Evolutionary conservation across 306 rosid species (phyloP), one percentile per base, ranked within the genome.

Genomic region (Calophaca sinica): DNA sequence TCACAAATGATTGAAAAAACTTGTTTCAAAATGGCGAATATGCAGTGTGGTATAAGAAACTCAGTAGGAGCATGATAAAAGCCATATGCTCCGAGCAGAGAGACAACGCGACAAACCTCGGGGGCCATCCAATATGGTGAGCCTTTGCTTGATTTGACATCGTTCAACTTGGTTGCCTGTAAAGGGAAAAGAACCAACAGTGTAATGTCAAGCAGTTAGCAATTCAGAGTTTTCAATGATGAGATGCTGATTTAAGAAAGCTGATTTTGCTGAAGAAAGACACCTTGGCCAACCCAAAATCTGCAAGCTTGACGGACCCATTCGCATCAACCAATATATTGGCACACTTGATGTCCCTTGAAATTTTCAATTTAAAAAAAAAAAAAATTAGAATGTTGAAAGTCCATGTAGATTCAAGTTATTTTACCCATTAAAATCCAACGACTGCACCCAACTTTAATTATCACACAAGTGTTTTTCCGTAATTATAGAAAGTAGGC

Each of bases 41-140:
- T 4, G 50, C 0, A 35, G 38, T 4, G 26, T 1, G 1, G 26
- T 20, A 20, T 20, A 20, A 20, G 26, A 20, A 20, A 20, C 26
- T 20, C 26, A 20, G 26, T 20, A 20, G 26, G 1, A 20, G 26
- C 26, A 20, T 20, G 26, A n/a, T 20, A 20, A 4, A 36, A 36
- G 5, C 6, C 41, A 3, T 36, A 36, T 36, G 5, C 5, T 36
- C 41, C 3, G 41, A 36, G 26, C 26, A 36, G 41, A 36, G 71
- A 15, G 44, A 49, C 81, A 45, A 45, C 9, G 13, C 9, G 51
- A 45, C 51, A 41, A 67, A 85, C 88, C 88, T 85, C 88, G 6
- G 88, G 88, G 33, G 88, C 88, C 88, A 85, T 85, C 88, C 86
- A 85, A 52, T 65, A 85, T n/a, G 86, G 86, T 45, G 84, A 75